Evolutionary conservation across 768 basidiomycete genomes (phyloP), one percentile per base, ranked within the genome.

Genomic region (Boletus barrowsii): DNA sequence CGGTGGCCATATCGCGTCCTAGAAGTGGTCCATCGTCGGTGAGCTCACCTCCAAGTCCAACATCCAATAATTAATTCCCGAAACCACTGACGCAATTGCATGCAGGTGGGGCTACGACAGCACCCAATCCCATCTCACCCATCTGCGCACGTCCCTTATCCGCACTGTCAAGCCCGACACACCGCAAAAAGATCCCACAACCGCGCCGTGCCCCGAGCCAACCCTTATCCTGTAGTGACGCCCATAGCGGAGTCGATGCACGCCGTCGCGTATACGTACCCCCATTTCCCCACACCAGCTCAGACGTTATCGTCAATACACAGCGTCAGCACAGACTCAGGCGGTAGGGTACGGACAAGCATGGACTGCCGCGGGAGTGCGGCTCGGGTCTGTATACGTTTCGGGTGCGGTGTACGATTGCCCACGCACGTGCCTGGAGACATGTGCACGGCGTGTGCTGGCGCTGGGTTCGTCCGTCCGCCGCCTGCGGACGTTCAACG

Each of bases 351-450:
- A 29, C 29, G 29, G 29, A 29, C 29, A 29, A 3, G 29, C 29
- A 8, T 29, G 8, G 29, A 29, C 29, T 29, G 2, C 29, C 9
- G 9, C 29, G 29, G 8, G 29, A 29, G 5, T 29, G 29, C 3
- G 10, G 33, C 6, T 13, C 18, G 5, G 5, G 47, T 54, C 10
- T 66, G 65, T 22, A 49, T 57, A 51, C 61, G 67, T 42, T 57
- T 50, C 8, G 67, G 67, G 7, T 66, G 65, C 17, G 58, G 61
- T 5, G 47, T 41, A 0, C 53, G 48, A 3, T 11, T 68, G 4
- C 46, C 50, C 2, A 2, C 18, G 29, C 41, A 55, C 30, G 40
- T 37, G 9, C n/a, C 13, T 2, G 47, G 55, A 6, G 46, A 50
- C 20, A n/a, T 57, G 15, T 66, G 65, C 10, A 47, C 46, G n/a